Evolutionary conservation across 1,284 basidiomycete species (phyloP).

Genomic region (Cryptococcus sp.): DNA sequence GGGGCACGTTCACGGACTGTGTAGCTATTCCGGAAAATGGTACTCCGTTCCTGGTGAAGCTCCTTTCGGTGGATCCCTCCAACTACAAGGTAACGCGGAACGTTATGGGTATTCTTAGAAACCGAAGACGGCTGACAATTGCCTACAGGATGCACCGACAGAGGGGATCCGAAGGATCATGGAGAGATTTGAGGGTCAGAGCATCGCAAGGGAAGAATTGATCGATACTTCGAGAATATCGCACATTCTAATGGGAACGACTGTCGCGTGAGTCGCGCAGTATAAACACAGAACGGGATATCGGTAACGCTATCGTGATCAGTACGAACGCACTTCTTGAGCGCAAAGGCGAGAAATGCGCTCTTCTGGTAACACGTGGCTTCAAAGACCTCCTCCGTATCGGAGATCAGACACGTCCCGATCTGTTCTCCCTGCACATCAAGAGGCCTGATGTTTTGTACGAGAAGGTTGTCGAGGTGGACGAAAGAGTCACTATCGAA

Average conservation of each 20-base stretch:
- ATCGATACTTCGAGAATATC: conserved; percentile 52
- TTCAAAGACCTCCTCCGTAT: conserved; percentile 75
- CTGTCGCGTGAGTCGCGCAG: conserved; percentile 54
- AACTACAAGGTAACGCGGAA: conserved; percentile 88
- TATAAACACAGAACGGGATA: conserved; percentile 71
- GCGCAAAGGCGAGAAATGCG: conserved; percentile 88
- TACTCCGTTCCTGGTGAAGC: conserved; percentile 53
- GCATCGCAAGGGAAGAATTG: conserved; percentile 66
- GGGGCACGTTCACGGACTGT: conserved; percentile 51
- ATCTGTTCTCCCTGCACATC: conserved; percentile 81
- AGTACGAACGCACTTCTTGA: conserved; percentile 93
- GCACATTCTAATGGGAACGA: conserved; percentile 48
- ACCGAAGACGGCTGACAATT: neutral
- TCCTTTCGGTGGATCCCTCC: conserved; percentile 79
- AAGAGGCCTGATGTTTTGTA: conserved; percentile 64
- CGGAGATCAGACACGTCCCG: conserved; percentile 78
- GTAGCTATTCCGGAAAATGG: conserved; percentile 30
- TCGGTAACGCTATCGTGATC: conserved; percentile 93
- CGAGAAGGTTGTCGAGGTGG: conserved; percentile 54
- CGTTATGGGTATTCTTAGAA: too few relatives aligned
- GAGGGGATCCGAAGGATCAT: conserved; percentile 84
- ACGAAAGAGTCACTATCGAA: conserved; percentile 53
- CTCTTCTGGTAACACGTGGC: conserved; percentile 88
- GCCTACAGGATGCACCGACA: conserved; percentile 74
- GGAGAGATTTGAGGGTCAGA: conserved; percentile 66